These are phyloP conservation scores for Auricularia sp. DNA, from an alignment of 768 basidiomycete species.

Conservation along the genomic window DNA sequence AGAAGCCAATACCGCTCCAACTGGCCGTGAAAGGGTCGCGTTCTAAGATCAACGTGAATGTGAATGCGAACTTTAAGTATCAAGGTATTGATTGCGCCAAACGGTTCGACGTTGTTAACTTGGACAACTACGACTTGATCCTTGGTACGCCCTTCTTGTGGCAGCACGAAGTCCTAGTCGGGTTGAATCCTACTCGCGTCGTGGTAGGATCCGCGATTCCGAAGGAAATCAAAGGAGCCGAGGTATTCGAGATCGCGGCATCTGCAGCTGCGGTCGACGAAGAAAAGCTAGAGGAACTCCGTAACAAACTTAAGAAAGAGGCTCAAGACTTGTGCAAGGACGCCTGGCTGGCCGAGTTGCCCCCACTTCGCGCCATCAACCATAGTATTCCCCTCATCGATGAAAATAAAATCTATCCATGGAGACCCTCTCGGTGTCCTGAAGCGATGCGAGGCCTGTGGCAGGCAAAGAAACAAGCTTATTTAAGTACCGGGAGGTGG, in stretches of 20 bases:
- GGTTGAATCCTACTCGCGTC: slow-evolving; percentile 12
- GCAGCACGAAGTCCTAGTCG: slow-evolving; percentile 18
- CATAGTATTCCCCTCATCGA: slow-evolving; percentile 32
- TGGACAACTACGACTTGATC: slow-evolving; percentile 27
- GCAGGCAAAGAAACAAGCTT: slow-evolving; percentile 16
- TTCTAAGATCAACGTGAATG: slow-evolving; percentile 3
- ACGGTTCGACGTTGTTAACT: slow-evolving; percentile 23
- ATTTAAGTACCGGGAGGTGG: slow-evolving; percentile 9
- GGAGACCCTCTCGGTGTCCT: slow-evolving; percentile 24
- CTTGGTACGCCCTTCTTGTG: slow-evolving; percentile 28
- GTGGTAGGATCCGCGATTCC: not conserved
- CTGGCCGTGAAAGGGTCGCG: slow-evolving; percentile 8
- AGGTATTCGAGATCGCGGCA: not conserved
- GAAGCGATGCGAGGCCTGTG: slow-evolving; percentile 22
- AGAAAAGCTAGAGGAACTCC: not conserved
- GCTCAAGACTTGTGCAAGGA: slow-evolving; percentile 1
- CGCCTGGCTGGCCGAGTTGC: slow-evolving; percentile 17
- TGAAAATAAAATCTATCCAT: slow-evolving; percentile 20
- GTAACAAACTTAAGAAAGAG: not conserved
- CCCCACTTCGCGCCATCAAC: slow-evolving; percentile 31
- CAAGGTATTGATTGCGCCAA: slow-evolving; percentile 1
- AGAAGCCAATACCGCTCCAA: slow-evolving; percentile 7
- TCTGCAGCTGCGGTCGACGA: not conserved
- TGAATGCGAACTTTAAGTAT: slow-evolving; percentile 4
- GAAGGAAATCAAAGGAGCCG: not conserved